Evolutionary conservation across 2,329 filamentous ascomycete species (phyloP).

Genomic region (Stagonosporopsis tanaceti): DNA sequence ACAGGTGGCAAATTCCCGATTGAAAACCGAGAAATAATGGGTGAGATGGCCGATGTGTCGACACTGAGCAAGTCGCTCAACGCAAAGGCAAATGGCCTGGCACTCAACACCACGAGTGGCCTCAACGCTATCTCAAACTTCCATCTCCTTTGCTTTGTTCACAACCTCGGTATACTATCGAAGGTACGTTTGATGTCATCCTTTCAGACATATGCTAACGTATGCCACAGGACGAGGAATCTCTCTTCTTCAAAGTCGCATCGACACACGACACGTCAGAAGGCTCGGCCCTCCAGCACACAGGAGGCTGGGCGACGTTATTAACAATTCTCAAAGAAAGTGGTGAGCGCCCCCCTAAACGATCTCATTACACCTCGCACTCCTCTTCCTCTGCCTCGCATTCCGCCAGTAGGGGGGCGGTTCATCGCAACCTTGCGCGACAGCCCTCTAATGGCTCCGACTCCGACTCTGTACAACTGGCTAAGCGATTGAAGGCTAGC

Average conservation of each 20-base stretch:
- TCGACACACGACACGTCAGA: slow-evolving; percentile 81
- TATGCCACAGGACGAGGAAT: slow-evolving; percentile 78
- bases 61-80: slow-evolving; percentile 73
- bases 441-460: slow-evolving; percentile 51
- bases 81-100: slow-evolving; percentile 59
- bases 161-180: slow-evolving; percentile 79
- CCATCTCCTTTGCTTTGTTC: slow-evolving; percentile 88
- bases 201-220: background rate
- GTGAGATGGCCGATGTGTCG: slow-evolving; percentile 81
- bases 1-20: slow-evolving; percentile 78
- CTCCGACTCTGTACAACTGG: slow-evolving; percentile 66
- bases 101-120: slow-evolving; percentile 67
- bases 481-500: slow-evolving; percentile 72
- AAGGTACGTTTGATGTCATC: slow-evolving; percentile 67
- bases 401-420: slow-evolving; percentile 48
- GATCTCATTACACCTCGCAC: slow-evolving; percentile 48
- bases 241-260: slow-evolving; percentile 84
- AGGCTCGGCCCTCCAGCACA: slow-evolving; percentile 82
- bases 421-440: slow-evolving; percentile 38
- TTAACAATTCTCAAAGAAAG: slow-evolving; percentile 93
- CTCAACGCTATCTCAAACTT: slow-evolving; percentile 85
- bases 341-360: slow-evolving; percentile 94
- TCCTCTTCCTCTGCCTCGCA: slow-evolving; percentile 36
- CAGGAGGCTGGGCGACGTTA: slow-evolving; percentile 91
- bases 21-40: slow-evolving; percentile 88